Evolutionary conservation across 768 basidiomycete species (phyloP).

Genomic region (Wakefieldia striispora): DNA sequence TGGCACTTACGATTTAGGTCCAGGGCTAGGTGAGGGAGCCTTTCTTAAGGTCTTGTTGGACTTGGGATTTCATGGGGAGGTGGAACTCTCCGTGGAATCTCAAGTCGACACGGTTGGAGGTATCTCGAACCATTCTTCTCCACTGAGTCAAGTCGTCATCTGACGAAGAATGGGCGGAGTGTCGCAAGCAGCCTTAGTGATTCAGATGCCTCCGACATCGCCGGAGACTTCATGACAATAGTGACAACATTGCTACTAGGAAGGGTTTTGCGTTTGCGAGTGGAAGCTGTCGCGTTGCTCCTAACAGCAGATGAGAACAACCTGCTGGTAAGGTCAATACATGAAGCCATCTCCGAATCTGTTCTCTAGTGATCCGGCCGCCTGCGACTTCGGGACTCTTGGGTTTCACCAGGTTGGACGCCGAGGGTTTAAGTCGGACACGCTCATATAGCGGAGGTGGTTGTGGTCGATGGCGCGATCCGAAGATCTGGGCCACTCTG

Average conservation of each 20-base stretch:
- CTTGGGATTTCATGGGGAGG: slow-evolving; percentile 23
- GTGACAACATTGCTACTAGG: slow-evolving; percentile 63
- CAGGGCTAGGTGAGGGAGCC: slow-evolving; percentile 39
- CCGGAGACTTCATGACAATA: slow-evolving; percentile 76
- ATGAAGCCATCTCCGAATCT: slow-evolving; percentile 54
- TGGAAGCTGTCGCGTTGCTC: slow-evolving; percentile 49
- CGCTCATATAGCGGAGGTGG: slow-evolving; percentile 81
- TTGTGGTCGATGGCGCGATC: slow-evolving; percentile 66
- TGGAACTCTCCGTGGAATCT: slow-evolving; percentile 10
- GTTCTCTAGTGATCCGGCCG: slow-evolving; percentile 57
- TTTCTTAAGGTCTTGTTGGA: slow-evolving; percentile 37
- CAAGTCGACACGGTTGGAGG: slow-evolving; percentile 28
- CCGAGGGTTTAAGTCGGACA: slow-evolving; percentile 68
- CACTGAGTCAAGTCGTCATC: slow-evolving; percentile 55
- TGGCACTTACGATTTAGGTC: too few relatives aligned
- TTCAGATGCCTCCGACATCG: slow-evolving; percentile 72
- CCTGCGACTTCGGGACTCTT: slow-evolving; percentile 40
- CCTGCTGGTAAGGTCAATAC: slow-evolving; percentile 31
- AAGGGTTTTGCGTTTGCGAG: slow-evolving; percentile 69
- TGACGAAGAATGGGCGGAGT: slow-evolving; percentile 81
- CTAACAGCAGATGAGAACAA: slow-evolving; percentile 69
- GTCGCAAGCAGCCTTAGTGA: slow-evolving; percentile 63
- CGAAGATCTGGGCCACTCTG: slow-evolving; percentile 53
- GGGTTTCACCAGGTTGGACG: slow-evolving; percentile 61
- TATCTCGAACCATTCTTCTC: slow-evolving; percentile 55